Evolutionary conservation across 164 flowering plant genomes (phyloP), one percentile per base, ranked within the genome.

Genomic region (Nelumbo lutea): DNA sequence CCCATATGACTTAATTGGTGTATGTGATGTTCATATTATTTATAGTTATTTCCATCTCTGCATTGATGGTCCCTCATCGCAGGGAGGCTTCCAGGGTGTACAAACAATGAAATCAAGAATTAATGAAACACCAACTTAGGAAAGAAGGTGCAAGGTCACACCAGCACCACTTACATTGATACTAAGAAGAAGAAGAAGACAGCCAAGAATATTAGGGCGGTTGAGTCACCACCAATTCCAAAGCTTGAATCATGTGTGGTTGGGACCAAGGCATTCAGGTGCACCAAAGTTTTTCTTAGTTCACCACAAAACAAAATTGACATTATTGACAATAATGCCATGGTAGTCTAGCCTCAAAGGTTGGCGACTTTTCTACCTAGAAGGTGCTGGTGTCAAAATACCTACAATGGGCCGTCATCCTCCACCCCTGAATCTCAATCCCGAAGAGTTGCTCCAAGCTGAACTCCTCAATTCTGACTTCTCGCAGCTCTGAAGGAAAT

Each of bases 61-160:
- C 7, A 9, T 48, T 75, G 61, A 63, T 79, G 82, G 84, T 79
- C 84, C 6, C 44, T 82, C 39, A 82, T 82, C 6, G 84, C 84
- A 6, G 82, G 82, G 5, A 69, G 84, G 69, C 75, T 81, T 61
- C 84, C 82, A 5, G 84, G 84, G 59, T 77, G 80, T 77, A 81
- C 84, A 70, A 80, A 81, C 80, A 81, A 79, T 72, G 84, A 81
- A 76, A 79, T 81, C 41, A 82, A 82, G 65, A 82, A 82, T 61
- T 82, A 82, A 11, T 82, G 85, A 83, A 79, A 79, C 66, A 82
- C 85, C 53, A 79, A 63, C 6, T 64, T 77, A 13, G 71, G 64
- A 1, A 82, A 78, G 68, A 79, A 77, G 72, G 3, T 78, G 3
- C 71, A 81, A 60, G 66, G 56, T 13, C 61, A 64, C 9, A 44